These are phyloP conservation scores for Nitzschia sp. DNA, from an alignment of 108 stramenopile species.

Conservation along the genomic window DNA sequence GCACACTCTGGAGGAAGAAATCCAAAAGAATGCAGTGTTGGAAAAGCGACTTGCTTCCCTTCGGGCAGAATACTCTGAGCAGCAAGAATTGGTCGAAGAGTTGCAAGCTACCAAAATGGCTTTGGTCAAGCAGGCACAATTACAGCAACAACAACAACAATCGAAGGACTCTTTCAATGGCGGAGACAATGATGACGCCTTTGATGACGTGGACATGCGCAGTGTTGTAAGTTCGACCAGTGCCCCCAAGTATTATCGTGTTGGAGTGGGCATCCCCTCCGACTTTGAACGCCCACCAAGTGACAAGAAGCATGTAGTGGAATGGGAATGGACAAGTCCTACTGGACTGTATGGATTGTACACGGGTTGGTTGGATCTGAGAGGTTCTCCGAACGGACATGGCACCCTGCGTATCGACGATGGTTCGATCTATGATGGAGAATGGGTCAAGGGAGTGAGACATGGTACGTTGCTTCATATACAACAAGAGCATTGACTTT, in stretches of 20 bases:
- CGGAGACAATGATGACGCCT: too few species aligned
- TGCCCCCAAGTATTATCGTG: not conserved
- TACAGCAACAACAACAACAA: slow-evolving; percentile 3
- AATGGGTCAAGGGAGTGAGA: slow-evolving; percentile 38
- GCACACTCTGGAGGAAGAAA: slow-evolving; percentile 26
- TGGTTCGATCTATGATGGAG: slow-evolving; percentile 44
- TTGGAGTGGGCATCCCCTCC: not conserved
- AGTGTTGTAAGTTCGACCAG: too few species aligned
- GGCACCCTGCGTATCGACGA: slow-evolving; percentile 47
- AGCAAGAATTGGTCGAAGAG: slow-evolving; percentile 13
- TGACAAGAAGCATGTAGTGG: slow-evolving; percentile 26
- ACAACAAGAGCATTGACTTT: not conserved
- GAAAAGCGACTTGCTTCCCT: slow-evolving; percentile 6
- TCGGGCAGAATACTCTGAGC: slow-evolving; percentile 2
- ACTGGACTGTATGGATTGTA: slow-evolving; percentile 31
- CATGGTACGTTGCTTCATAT: slow-evolving; percentile 16
- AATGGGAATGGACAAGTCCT: slow-evolving; percentile 31
- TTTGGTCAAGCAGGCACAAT: not conserved
- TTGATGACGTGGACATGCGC: too few species aligned
- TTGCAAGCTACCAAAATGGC: slow-evolving; percentile 12
- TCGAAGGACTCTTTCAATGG: not conserved
- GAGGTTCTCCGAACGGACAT: slow-evolving; percentile 42
- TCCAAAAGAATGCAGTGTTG: slow-evolving; percentile 4
- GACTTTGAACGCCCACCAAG: not conserved
- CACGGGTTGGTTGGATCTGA: slow-evolving; percentile 42